These are phyloP conservation scores for Eremothecium coryli DNA, from an alignment of 1,139 yeast species.

Conservation along the genomic window DNA sequence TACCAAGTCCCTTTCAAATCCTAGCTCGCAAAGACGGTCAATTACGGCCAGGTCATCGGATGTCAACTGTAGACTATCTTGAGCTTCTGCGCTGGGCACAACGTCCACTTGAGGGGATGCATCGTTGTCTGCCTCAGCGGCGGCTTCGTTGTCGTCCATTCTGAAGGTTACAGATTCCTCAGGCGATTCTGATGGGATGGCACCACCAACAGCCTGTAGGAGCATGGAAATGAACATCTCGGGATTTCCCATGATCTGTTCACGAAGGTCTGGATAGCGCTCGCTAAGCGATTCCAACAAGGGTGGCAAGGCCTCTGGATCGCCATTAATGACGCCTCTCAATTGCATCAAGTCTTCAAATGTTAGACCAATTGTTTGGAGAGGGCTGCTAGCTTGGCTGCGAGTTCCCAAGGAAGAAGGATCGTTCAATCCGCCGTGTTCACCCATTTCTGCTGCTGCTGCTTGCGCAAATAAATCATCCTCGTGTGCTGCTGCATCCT, in stretches of 20 bases:
- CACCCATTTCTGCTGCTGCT: slow-evolving; percentile 47
- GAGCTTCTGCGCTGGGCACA: slow-evolving; percentile 33
- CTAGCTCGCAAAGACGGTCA: slow-evolving; percentile 78
- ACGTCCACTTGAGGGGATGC: slow-evolving; percentile 19
- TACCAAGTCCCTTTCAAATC: slow-evolving; percentile 80
- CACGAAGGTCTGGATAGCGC: slow-evolving; percentile 84
- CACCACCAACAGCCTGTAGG: slow-evolving; percentile 49
- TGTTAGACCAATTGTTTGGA: slow-evolving; percentile 29
- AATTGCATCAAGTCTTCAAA: slow-evolving; percentile 52
- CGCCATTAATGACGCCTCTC: slow-evolving; percentile 70
- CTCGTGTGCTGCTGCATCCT: slow-evolving; percentile 28
- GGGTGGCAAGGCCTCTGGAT: slow-evolving; percentile 85
- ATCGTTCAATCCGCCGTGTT: slow-evolving; percentile 21
- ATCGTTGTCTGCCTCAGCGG: slow-evolving; percentile 9
- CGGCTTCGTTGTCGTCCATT: slow-evolving; percentile 9
- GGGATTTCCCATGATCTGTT: slow-evolving; percentile 71
- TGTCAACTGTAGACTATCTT: slow-evolving; percentile 54
- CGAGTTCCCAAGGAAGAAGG: slow-evolving; percentile 21
- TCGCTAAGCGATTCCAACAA: slow-evolving; percentile 73
- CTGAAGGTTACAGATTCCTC: slow-evolving; percentile 17
- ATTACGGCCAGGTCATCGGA: slow-evolving; percentile 85
- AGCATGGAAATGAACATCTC: slow-evolving; percentile 73
- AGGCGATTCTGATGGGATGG: slow-evolving; percentile 15
- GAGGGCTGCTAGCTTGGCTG: slow-evolving; percentile 27
- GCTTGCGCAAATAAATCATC: slow-evolving; percentile 61